These are phyloP conservation scores for Penicillium parvum DNA, from an alignment of 495 filamentous ascomycete species.

Conservation along the genomic window DNA sequence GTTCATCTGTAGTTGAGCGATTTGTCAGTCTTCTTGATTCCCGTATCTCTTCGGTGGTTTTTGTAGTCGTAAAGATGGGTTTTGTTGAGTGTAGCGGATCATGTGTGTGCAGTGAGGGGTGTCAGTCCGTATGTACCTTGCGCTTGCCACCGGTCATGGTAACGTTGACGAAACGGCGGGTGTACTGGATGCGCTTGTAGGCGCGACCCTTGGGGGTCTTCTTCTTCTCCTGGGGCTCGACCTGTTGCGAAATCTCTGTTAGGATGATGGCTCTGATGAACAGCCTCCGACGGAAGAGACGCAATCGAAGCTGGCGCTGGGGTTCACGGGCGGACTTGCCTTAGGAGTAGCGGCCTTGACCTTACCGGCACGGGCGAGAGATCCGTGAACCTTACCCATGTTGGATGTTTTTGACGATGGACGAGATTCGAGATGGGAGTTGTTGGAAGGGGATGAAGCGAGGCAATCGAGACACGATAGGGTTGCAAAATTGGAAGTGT, in stretches of 20 bases:
- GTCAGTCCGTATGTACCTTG: slow-evolving; percentile 62
- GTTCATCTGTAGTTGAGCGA: slow-evolving; percentile 34
- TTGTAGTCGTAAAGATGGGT: not conserved
- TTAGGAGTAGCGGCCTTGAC: slow-evolving; percentile 91
- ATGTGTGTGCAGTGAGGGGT: not conserved
- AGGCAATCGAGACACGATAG: slow-evolving; percentile 21
- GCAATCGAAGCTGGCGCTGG: slow-evolving; percentile 15
- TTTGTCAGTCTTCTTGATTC: slow-evolving; percentile 22
- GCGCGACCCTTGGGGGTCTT: slow-evolving; percentile 90
- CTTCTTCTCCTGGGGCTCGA: slow-evolving; percentile 44
- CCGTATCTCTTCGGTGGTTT: not conserved
- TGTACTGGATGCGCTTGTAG: slow-evolving; percentile 97
- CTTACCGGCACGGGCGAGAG: slow-evolving; percentile 94
- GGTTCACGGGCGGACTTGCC: slow-evolving; percentile 46
- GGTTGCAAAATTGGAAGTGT: slow-evolving; percentile 32
- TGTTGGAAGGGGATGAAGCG: slow-evolving; percentile 27
- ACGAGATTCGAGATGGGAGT: slow-evolving; percentile 17
- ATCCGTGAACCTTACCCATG: slow-evolving; percentile 36
- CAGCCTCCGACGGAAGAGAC: not conserved
- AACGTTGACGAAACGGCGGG: slow-evolving; percentile 98
- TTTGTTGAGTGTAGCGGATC: not conserved
- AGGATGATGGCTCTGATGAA: slow-evolving; percentile 14
- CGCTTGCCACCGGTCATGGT: slow-evolving; percentile 98
- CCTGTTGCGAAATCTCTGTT: slow-evolving; percentile 27
- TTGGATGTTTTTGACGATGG: slow-evolving; percentile 31